Conservation (phyloP, 148 eudicot species). For the Agrostemma githago region DNA sequence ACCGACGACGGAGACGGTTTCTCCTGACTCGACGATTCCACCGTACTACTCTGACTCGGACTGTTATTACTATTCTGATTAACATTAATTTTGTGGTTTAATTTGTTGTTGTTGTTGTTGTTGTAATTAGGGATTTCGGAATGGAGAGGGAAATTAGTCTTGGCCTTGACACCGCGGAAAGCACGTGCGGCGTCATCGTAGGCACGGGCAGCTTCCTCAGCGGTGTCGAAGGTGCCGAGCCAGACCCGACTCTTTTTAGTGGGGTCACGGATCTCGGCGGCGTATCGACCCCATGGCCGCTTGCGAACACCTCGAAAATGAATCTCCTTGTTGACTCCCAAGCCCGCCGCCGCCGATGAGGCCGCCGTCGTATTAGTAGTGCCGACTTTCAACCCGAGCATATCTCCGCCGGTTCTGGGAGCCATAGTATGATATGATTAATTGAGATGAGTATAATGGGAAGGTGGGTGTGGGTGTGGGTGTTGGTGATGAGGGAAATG, state of each 20-base stretch:
- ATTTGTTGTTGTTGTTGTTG: no score
- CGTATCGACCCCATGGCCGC: slow-evolving; percentile 74
- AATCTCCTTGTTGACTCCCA: slow-evolving; percentile 23
- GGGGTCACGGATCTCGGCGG: slow-evolving; percentile 78
- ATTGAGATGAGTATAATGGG: no score
- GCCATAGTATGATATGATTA: background rate
- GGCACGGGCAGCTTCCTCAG: slow-evolving; percentile 66
- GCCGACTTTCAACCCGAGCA: background rate
- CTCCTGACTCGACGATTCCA: slow-evolving; percentile 41
- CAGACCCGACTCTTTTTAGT: slow-evolving; percentile 62
- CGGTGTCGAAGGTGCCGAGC: slow-evolving; percentile 77
- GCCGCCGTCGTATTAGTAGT: background rate
- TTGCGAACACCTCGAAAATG: slow-evolving; percentile 64
- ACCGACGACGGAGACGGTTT: slow-evolving; percentile 19
- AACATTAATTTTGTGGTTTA: background rate
- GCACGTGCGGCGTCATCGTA: slow-evolving; percentile 72
- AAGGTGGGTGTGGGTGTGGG: background rate
- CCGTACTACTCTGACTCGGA: slow-evolving; percentile 54
- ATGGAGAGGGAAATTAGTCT: slow-evolving; percentile 47
- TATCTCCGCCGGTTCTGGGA: slow-evolving; percentile 1
- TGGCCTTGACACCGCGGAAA: slow-evolving; percentile 70
- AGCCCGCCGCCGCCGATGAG: background rate
- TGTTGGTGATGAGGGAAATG: background rate
- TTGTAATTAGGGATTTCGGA: slow-evolving; percentile 5
- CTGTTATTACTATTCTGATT: slow-evolving; percentile 18